phyloP scores from a whole-genome alignment of 2,329 filamentous ascomycete genomes.

The Fusarium solani-melongenae region DNA sequence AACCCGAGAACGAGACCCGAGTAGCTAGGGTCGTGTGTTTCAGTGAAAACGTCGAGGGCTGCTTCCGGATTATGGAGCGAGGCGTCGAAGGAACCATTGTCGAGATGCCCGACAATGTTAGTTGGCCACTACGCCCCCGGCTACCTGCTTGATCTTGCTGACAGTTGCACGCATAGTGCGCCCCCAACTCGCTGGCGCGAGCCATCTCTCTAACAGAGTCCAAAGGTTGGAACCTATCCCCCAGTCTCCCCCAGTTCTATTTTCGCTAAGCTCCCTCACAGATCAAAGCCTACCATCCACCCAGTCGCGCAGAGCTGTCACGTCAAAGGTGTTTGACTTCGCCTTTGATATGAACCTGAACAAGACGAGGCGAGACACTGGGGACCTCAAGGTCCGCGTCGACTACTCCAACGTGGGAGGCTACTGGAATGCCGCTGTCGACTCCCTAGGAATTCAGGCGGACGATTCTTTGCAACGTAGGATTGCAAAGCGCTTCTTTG shows the following conservation, averaged over 20 bases:
- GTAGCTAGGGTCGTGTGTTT: constrained; percentile 10
- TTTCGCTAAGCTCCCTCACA: not conserved
- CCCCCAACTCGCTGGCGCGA: constrained; percentile 11
- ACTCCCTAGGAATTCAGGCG: not conserved
- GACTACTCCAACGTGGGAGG: not conserved
- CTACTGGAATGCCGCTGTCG: not conserved
- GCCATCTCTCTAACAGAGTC: not conserved
- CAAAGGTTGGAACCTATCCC: not conserved
- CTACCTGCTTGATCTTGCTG: not conserved
- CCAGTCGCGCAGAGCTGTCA: not conserved
- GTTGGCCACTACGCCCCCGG: not conserved
- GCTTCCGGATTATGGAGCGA: constrained; percentile 3
- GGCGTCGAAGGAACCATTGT: constrained; percentile 14
- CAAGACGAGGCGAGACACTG: not conserved
- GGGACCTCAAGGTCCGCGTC: not conserved
- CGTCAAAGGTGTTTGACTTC: constrained; percentile 11
- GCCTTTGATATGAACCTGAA: constrained; percentile 13
- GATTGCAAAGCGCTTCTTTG: not conserved
- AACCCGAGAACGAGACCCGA: not conserved
- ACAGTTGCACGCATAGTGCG: not conserved
- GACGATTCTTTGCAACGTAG: not conserved
- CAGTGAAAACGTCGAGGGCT: not conserved
- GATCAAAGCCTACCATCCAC: not conserved
- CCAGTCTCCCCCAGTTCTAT: not conserved
- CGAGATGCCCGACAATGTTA: constrained; percentile 15